Conservation (phyloP, 148 eudicot species). For the Arctostaphylos glauca region DNA sequence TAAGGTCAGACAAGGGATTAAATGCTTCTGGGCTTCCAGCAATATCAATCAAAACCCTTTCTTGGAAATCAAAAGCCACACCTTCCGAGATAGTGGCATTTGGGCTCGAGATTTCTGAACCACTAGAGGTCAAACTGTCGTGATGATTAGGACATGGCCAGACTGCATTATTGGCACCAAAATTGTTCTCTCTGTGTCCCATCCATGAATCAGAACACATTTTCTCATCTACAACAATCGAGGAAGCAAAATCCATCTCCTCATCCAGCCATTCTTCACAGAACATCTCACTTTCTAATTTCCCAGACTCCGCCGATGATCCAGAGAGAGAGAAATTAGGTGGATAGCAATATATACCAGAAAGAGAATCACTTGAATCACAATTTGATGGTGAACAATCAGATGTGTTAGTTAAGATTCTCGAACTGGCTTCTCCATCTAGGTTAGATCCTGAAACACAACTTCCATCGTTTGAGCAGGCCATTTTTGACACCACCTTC, state of each 20-base stretch:
- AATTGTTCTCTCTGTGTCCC: constrained; percentile 12
- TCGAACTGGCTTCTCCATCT: constrained; percentile 11
- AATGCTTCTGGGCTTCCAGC: constrained; percentile 30
- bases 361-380: constrained; percentile 15
- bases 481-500: constrained; percentile 7
- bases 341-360: constrained; percentile 16
- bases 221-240: constrained; percentile 13
- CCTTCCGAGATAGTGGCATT: constrained; percentile 23
- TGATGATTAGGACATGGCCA: constrained; percentile 19
- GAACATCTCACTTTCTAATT: neutral
- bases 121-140: constrained; percentile 8
- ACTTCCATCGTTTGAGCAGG: constrained; percentile 15
- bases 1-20: constrained; percentile 28
- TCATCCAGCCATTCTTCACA: neutral
- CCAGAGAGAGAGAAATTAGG: constrained; percentile 9
- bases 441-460: constrained; percentile 12
- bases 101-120: constrained; percentile 25
- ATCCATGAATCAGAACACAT: constrained; percentile 14
- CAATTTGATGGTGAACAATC: constrained; percentile 22
- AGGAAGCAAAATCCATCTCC: neutral
- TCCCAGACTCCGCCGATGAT: constrained; percentile 21
- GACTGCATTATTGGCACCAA: constrained; percentile 5
- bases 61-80: constrained; percentile 27
- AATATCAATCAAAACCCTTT: constrained; percentile 21
- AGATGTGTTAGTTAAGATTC: neutral